Base-by-base conservation (phyloP, 805 yeast genomes). In the Kluyveromyces starmeri region DNA sequence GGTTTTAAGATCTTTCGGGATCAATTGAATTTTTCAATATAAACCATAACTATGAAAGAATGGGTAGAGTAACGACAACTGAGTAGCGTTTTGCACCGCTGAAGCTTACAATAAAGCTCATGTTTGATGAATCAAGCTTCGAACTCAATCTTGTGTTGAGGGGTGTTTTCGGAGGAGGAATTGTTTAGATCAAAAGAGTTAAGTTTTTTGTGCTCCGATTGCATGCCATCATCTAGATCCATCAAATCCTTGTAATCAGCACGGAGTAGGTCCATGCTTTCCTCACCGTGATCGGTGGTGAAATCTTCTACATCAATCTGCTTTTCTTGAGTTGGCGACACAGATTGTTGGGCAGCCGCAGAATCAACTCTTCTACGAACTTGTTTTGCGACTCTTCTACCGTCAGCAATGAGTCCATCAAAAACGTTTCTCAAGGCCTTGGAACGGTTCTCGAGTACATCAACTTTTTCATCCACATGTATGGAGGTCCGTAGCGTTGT, bases 391-490 rank as follows among this genome's bases (percentile, higher is more conserved):
- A 89, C 94, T 37, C 89, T 74, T 53, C 84, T 70, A 4, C 97
- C 96, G 60, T 92, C 96, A 1, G 94, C 92, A 40, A 89, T 69
- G 38, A 92, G 68, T 8, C 92, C 89, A 55, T 85, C 94, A 61
- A 89, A 83, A 75, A 92, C 80, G 37, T 83, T 89, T 37, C 95
- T 70, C 39, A 92, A 61, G 20, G 80, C 79, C 35, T 71, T 72
- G 24, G 67, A 62, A 46, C 66, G 69, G 29, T 65, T 64, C 23
- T 65, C 62, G 24, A 64, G 59, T 26, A 44, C 42, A 27, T 55
- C 69, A 28, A 71, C 65, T 23, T 70, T 73, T 43, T 71, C 70
- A 37, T 73, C 70, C 31, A 83, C 66, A 50, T 82, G 84, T 34
- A 83, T 69, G 0, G 89, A 71, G n/a, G 65, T 56, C 37, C 81